phyloP scores from a whole-genome alignment of 768 basidiomycete species.

The Phanerochaete carnosa region DNA sequence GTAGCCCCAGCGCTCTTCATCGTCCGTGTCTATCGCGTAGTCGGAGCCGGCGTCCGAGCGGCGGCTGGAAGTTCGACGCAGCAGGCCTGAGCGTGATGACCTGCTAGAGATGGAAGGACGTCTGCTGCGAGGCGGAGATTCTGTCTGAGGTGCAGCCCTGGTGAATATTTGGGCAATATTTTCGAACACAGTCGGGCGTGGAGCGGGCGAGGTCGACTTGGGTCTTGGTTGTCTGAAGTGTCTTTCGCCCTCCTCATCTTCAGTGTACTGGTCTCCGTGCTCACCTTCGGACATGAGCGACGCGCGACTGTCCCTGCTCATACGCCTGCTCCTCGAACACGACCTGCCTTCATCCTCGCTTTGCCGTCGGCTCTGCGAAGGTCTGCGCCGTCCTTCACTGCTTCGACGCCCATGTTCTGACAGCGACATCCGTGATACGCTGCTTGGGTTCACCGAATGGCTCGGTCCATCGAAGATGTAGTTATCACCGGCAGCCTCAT shows the following conservation, averaged over 20 bases:
- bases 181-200: constrained; percentile 47
- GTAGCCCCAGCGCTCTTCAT: constrained; percentile 87
- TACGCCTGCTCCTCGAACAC: constrained; percentile 13
- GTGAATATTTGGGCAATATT: constrained; percentile 70
- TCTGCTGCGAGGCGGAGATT: constrained; percentile 38
- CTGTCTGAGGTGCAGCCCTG: constrained; percentile 32
- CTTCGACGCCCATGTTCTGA: constrained; percentile 49
- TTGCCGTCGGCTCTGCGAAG: constrained; percentile 51
- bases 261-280: constrained; percentile 27
- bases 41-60: constrained; percentile 60
- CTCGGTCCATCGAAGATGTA: constrained; percentile 75
- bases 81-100: constrained; percentile 43
- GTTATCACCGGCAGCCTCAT: constrained; percentile 53
- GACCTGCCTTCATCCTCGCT: constrained; percentile 21
- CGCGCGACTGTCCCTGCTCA: constrained; percentile 17
- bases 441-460: constrained; percentile 67
- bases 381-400: constrained; percentile 50
- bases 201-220: constrained; percentile 24
- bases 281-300: constrained; percentile 12
- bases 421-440: constrained; percentile 76
- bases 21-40: constrained; percentile 50
- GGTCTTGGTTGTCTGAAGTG: constrained; percentile 9
- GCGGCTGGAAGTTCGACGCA: constrained; percentile 46
- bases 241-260: constrained; percentile 30
- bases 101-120: constrained; percentile 56